phyloP scores from a whole-genome alignment of 2,329 filamentous ascomycete genomes.

The Alternaria sp. region DNA sequence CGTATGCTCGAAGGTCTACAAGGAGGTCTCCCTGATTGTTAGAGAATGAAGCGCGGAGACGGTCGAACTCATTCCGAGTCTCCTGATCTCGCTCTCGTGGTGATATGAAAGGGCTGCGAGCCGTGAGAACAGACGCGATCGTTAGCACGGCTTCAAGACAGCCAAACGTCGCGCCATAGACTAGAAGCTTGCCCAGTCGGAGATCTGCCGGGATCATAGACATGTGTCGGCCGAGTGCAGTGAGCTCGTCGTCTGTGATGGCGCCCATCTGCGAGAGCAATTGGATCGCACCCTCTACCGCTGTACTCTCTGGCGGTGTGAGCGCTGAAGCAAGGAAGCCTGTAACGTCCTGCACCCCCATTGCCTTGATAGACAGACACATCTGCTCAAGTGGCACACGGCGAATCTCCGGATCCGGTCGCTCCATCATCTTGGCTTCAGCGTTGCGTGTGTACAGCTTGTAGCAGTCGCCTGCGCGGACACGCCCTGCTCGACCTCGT shows the following conservation, averaged over 20 bases:
- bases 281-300: conserved; percentile 83
- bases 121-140: conserved; percentile 90
- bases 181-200: conserved; percentile 90
- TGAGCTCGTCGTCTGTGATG: conserved; percentile 83
- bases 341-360: conserved; percentile 85
- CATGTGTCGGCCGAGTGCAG: conserved; percentile 89
- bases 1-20: conserved; percentile 83
- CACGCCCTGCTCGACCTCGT: conserved; percentile 89
- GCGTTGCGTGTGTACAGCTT: conserved; percentile 90
- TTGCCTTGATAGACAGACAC: conserved; percentile 91
- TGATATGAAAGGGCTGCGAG: conserved; percentile 83
- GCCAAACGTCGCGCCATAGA: conserved; percentile 92
- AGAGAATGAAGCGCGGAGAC: conserved; percentile 76
- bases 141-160: conserved; percentile 88
- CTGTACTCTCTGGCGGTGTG: conserved; percentile 83
- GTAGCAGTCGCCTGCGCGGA: conserved; percentile 89
- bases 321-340: conserved; percentile 84
- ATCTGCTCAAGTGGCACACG: conserved; percentile 93
- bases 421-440: conserved; percentile 82
- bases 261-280: conserved; percentile 86
- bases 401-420: conserved; percentile 92
- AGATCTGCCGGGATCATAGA: conserved; percentile 94
- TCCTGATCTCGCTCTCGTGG: conserved; percentile 84
- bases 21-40: conserved; percentile 84
- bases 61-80: conserved; percentile 80